Percentiles rank a stretch among this genome's conserved stretches.
Evolutionary conservation across 2,329 filamentous ascomycete genomes (phyloP).

Genomic region (Epichloe coenophiala): DNA sequence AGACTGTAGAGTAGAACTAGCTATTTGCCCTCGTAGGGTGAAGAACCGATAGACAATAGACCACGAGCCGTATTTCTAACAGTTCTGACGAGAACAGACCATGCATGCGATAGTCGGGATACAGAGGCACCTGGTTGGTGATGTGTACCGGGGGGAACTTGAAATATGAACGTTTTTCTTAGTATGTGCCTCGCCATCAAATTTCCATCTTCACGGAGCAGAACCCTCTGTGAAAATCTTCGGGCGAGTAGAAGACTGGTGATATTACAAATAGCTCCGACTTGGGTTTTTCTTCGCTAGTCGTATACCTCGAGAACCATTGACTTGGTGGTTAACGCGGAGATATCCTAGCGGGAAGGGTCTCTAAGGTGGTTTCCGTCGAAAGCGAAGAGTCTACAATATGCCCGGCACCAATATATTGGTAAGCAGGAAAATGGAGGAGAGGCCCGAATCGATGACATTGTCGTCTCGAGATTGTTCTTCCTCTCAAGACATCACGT

Average conservation of each 20-base stretch:
- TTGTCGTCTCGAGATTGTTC: not conserved
- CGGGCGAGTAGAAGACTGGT: conserved; percentile 47
- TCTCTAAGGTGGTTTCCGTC: not conserved
- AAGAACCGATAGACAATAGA: conserved; percentile 7
- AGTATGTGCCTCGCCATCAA: conserved; percentile 74
- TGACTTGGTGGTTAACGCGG: conserved; percentile 57
- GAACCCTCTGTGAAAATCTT: conserved; percentile 60
- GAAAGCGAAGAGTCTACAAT: conserved; percentile 8
- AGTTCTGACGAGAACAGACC: not conserved
- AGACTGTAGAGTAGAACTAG: conserved; percentile 7
- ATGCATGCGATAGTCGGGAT: too few species aligned
- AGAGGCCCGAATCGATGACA: not conserved
- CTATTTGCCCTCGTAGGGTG: conserved; percentile 5
- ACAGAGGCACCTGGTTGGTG: not conserved
- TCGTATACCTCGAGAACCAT: conserved; percentile 89
- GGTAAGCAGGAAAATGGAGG: too few species aligned
- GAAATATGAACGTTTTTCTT: not conserved
- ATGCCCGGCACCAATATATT: not conserved
- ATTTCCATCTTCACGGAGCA: conserved; percentile 54
- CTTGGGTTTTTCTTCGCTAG: conserved; percentile 66
- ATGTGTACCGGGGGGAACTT: too few species aligned
- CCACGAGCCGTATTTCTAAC: conserved; percentile 4
- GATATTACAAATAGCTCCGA: conserved; percentile 28
- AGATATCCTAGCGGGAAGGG: conserved; percentile 68
- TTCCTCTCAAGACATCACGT: not conserved